Evolutionary conservation across 2,329 filamentous ascomycete species (phyloP).

Genomic region (Corniculantispora saksenae): DNA sequence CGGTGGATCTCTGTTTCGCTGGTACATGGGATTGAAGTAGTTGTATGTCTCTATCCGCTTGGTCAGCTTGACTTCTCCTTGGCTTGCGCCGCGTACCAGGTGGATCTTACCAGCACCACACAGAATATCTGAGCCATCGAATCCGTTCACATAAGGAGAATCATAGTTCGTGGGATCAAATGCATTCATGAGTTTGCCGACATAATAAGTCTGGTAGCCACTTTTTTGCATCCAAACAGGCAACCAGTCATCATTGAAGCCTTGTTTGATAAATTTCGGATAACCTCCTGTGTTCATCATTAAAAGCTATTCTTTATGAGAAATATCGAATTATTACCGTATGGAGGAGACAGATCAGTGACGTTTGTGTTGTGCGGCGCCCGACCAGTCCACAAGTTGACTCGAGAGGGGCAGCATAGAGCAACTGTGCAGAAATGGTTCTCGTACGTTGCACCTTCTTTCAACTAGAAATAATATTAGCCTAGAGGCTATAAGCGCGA

Average conservation of each 20-base stretch:
- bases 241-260: conserved; percentile 67
- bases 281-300: conserved; percentile 44
- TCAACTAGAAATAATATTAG: too few species aligned
- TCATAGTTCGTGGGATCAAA: conserved; percentile 37
- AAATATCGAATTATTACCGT: too few species aligned
- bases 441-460: conserved; percentile 59
- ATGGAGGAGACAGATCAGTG: conserved; percentile 41
- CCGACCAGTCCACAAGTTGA: conserved; percentile 65
- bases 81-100: too few species aligned
- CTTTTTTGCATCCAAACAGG: conserved; percentile 70
- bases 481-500: too few species aligned
- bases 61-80: too few species aligned
- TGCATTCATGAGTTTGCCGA: conserved; percentile 70
- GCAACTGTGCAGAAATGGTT: conserved; percentile 68
- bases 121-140: neutral
- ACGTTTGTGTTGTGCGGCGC: conserved; percentile 72
- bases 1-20: too few species aligned
- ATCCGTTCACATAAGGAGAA: too few species aligned
- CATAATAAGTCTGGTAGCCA: conserved; percentile 72
- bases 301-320: too few species aligned
- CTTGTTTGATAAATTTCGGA: conserved; percentile 65
- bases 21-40: too few species aligned
- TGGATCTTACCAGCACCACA: neutral
- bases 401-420: conserved; percentile 68
- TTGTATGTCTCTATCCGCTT: too few species aligned